Percentiles rank a stretch among this genome's conserved stretches.
These are phyloP conservation scores for Exophiala bonariae DNA, from an alignment of 2,329 filamentous ascomycete genomes.

Conservation along the genomic window DNA sequence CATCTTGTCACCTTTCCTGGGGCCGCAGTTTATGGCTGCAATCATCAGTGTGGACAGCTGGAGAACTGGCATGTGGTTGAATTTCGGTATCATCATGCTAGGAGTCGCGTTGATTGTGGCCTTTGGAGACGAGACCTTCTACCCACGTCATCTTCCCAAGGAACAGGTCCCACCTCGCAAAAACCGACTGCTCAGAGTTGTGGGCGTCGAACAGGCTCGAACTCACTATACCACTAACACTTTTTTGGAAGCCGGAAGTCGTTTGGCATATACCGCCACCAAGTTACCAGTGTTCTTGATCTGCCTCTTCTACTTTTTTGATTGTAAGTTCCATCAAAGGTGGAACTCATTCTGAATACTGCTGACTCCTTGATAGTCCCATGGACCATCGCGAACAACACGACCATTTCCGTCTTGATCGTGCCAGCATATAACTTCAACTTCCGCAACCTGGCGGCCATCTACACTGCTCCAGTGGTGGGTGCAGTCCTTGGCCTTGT, in stretches of 20 bases:
- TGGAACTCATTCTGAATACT: constrained; percentile 35
- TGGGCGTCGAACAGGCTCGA: constrained; percentile 32
- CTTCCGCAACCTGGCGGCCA: constrained; percentile 48
- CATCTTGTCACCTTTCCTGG: constrained; percentile 41
- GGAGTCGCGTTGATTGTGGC: constrained; percentile 28
- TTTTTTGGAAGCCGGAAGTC: constrained; percentile 41
- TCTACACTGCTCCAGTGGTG: constrained; percentile 58
- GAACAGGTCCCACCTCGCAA: constrained; percentile 21
- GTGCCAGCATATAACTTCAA: constrained; percentile 50
- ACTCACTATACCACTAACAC: constrained; percentile 38
- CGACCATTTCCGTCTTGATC: constrained; percentile 53
- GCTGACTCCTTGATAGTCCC: constrained; percentile 47
- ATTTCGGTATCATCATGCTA: constrained; percentile 28
- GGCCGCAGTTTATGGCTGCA: constrained; percentile 48
- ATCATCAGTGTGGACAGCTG: constrained; percentile 45
- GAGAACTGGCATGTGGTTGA: constrained; percentile 34
- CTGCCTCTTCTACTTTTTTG: constrained; percentile 34
- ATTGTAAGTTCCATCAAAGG: constrained; percentile 30
- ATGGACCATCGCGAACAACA: constrained; percentile 55
- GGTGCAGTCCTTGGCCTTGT: constrained; percentile 53
- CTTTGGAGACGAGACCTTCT: constrained; percentile 33
- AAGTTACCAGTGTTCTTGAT: constrained; percentile 33
- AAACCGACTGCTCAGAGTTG: constrained; percentile 29
- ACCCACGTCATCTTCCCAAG: constrained; percentile 28
- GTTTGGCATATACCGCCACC: constrained; percentile 39